Percentiles rank a stretch among this genome's conserved stretches.
Conservation (phyloP, 768 basidiomycete genomes). For the Termitomyces sp. region DNA sequence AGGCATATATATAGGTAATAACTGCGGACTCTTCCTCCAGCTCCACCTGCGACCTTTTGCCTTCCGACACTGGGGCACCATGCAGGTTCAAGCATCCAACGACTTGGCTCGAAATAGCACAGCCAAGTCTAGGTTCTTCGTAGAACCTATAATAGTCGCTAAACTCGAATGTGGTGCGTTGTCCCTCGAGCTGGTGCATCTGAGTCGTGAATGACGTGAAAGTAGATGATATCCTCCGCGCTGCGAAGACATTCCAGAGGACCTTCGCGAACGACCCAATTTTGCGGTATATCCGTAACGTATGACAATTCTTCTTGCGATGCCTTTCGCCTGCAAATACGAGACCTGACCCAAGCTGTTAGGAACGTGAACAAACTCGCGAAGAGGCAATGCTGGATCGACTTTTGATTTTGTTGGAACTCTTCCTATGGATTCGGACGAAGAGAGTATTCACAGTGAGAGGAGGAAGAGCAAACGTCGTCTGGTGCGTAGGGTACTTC, state of each 20-base stretch:
- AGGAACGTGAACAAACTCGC: conserved; percentile 4
- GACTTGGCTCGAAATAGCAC: neutral
- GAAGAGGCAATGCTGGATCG: conserved; percentile 1
- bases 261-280: conserved; percentile 17
- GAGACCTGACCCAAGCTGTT: neutral
- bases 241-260: conserved; percentile 16
- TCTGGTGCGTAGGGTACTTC: conserved; percentile 14
- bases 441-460: conserved; percentile 20
- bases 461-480: conserved; percentile 17
- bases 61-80: neutral
- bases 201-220: neutral
- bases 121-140: neutral
- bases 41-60: neutral
- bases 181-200: neutral
- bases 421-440: conserved; percentile 15
- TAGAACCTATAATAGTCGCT: neutral
- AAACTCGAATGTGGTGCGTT: conserved; percentile 4
- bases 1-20: neutral
- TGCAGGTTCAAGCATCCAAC: neutral
- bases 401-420: neutral
- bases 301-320: neutral
- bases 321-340: neutral
- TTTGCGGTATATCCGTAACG: conserved; percentile 15
- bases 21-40: neutral
- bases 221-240: conserved; percentile 7